Percentiles rank a stretch among this genome's conserved stretches.
phyloP scores from a whole-genome alignment of 257 asterid genomes.

The Knoxia roxburghii region DNA sequence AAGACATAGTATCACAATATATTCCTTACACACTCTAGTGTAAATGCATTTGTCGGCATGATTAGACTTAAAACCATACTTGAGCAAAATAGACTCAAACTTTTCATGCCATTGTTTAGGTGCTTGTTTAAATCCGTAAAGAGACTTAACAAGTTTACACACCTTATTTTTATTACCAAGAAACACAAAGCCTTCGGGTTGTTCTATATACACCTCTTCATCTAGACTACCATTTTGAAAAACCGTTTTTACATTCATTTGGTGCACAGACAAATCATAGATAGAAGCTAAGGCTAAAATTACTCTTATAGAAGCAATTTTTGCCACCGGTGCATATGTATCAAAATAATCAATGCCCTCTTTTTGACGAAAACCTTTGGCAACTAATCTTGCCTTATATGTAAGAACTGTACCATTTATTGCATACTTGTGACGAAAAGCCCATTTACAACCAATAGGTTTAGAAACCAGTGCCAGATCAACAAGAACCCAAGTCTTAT shows the following conservation, averaged over 20 bases:
- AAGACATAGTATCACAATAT: slow-evolving; percentile 1
- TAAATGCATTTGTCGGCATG: slow-evolving; percentile 1
- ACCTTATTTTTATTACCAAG: neutral
- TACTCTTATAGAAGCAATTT: too few relatives aligned
- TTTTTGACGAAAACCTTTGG: too few relatives aligned
- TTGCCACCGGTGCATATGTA: too few relatives aligned
- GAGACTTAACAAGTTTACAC: neutral
- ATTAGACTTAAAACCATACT: neutral
- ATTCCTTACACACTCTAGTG: neutral
- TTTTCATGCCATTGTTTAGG: slow-evolving; percentile 2
- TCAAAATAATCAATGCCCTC: too few relatives aligned
- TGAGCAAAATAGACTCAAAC: neutral
- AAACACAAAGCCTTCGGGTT: neutral
- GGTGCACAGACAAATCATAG: too few relatives aligned
- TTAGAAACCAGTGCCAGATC: neutral
- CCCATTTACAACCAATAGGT: neutral
- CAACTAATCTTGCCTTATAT: too few relatives aligned
- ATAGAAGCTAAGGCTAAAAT: too few relatives aligned
- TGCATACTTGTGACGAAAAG: neutral
- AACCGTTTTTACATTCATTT: too few relatives aligned
- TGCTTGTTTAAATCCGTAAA: too few relatives aligned
- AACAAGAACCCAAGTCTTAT: neutral
- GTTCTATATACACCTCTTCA: too few relatives aligned
- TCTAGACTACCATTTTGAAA: too few relatives aligned
- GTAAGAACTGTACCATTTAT: too few relatives aligned